phyloP scores from a whole-genome alignment of 805 yeast genomes.

The Monosporozyma siamensis region DNA sequence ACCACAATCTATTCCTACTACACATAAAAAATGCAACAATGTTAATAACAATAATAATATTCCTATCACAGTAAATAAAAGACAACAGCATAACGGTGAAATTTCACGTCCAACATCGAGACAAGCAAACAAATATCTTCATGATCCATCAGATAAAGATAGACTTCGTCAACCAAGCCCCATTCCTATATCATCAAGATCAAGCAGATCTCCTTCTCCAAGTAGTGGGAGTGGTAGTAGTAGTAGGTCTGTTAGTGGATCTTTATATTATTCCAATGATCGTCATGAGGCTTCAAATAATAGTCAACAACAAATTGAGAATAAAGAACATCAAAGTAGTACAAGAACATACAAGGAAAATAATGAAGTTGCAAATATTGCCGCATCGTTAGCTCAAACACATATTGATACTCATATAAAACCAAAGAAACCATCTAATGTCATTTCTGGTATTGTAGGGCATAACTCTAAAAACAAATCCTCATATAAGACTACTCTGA shows the following conservation, averaged over 20 bases:
- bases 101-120: background rate
- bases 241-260: slow-evolving; percentile 1
- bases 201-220: slow-evolving; percentile 2
- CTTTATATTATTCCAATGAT: background rate
- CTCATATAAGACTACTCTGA: background rate
- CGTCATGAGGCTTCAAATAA: background rate
- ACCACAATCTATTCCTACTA: background rate
- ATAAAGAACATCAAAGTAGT: background rate
- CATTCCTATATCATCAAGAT: background rate
- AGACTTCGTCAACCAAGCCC: background rate
- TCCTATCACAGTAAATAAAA: background rate
- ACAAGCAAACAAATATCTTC: background rate
- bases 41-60: background rate
- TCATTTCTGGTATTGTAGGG: background rate
- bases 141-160: background rate
- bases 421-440: background rate
- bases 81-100: background rate
- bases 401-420: slow-evolving; percentile 4
- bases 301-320: background rate
- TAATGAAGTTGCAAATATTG: slow-evolving; percentile 7
- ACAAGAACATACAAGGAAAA: slow-evolving; percentile 1
- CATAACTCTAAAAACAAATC: background rate
- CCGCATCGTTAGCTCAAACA: slow-evolving; percentile 21
- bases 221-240: background rate
- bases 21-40: background rate